Base-by-base conservation (phyloP, 2,329 filamentous ascomycete genomes). In the Calonectria ilicicola region DNA sequence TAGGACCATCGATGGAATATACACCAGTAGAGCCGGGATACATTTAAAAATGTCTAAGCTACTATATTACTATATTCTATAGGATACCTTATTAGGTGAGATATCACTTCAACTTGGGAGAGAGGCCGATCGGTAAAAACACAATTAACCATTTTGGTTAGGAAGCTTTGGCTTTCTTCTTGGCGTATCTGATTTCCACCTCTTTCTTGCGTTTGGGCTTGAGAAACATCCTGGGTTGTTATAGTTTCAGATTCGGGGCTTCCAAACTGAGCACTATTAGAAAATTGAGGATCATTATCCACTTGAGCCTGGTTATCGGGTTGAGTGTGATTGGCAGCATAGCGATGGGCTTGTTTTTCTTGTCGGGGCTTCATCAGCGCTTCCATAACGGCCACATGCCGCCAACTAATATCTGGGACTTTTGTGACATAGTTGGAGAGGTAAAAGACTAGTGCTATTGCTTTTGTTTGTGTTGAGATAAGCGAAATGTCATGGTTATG, bases 351-450 rank as follows among this genome's bases (percentile, higher is more conserved):
- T n/a, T n/a, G n/a, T n/a, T n/a, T n/a, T n/a, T n/a, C n/a, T n/a
- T n/a, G n/a, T n/a, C n/a, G n/a, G n/a, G 21, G 40, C 27, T 51
- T 15, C 26, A 65, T 51, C 29, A 65, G 44, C 42, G 35, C 21
- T 40, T 46, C 42, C 38, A 21, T 46, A 27, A 49, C 21, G 15
- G 60, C 49, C 10, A 65, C 38, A 38, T 40, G 27, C 67, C 65
- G 65, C 51, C 42, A 71, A 17, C 49, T 62, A 10, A 53, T 44
- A 63, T 71, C 62, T 44, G 58, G 0, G 6, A 67, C 32, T 27
- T 71, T 71, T 40, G 12, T 67, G 1, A 64, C 23, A 29, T 71
- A 71, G 44, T 71, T 71, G 19, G 29, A 56, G 6, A 70, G 8
- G 23, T 70, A 70, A 29, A 38, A 70, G 17, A 70, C 32, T 1